Evolutionary conservation across 495 filamentous ascomycete genomes (phyloP), one percentile per base, ranked within the genome.

Genomic region (Bacidia gigantensis): DNA sequence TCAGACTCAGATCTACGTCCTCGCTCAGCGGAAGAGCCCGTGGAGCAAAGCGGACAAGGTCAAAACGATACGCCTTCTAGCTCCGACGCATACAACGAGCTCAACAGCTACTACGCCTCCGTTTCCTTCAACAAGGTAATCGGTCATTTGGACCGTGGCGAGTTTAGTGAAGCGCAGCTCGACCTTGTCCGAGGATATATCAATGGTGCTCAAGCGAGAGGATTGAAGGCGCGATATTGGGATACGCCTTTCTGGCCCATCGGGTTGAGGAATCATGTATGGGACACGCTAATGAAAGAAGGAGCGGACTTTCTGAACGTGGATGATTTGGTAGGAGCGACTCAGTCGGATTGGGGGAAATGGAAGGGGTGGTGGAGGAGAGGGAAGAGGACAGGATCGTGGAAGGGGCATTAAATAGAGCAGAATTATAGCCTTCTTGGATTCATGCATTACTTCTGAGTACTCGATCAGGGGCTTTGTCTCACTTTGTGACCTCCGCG

Each of bases 151-250:
- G 58, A 57, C 57, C 14, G 32, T 0, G 64, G 62, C 24, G 46
- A 57, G 2, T 57, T 67, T 40, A 57, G 47, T 10, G 47, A 64
- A 12, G 50, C 55, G 12, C 86, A 92, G 58, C 68, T 86, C 54
- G 65, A 63, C 0, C 71, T 64, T 21, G 77, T 92, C 56, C 70
- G 81, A 17, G 65, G 65, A 0, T 84, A 89, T 56, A 72, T 92
- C 14, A 69, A 69, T n/a, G 74, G 74, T 39, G 87, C 87, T 11
- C 81, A 87, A 56, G 63, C 62, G 17, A 76, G 77, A 58, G 86
- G 87, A 0, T 66, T 93, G 35, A 80, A 80, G 56, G 81, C 78
- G 5, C 65, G 87, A 40, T 93, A 89, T 62, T 93, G 87, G 87
- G 77, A 80, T n/a, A 60, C 83, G 21, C 86, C 87, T 0, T 65